phyloP scores from a whole-genome alignment of 768 basidiomycete species.

The Lentinula raphanica region DNA sequence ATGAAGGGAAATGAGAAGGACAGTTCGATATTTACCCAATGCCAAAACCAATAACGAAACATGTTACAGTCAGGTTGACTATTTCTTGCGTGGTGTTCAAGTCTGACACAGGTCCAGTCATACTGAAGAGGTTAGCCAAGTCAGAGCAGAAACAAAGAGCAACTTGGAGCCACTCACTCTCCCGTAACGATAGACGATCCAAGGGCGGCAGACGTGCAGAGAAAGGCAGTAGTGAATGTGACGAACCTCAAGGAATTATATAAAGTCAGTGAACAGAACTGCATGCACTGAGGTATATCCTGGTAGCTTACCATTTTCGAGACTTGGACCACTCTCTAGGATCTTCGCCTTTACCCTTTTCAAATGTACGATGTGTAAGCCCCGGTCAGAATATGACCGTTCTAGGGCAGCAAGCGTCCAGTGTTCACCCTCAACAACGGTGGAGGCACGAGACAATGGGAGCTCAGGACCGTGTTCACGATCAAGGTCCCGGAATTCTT shows the following conservation, averaged over 20 bases:
- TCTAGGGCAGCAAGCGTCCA: conserved; percentile 6
- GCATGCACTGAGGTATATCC: neutral
- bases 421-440: neutral
- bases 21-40: conserved; percentile 25
- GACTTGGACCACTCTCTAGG: conserved; percentile 28
- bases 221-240: conserved; percentile 27
- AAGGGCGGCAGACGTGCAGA: conserved; percentile 33
- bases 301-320: conserved; percentile 32
- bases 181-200: conserved; percentile 37
- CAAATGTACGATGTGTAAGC: conserved; percentile 16
- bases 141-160: neutral
- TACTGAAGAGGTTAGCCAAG: conserved; percentile 15
- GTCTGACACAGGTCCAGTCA: conserved; percentile 26
- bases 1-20: conserved; percentile 14
- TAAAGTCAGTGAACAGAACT: no score
- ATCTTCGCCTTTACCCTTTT: conserved; percentile 26
- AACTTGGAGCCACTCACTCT: conserved; percentile 25
- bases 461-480: conserved; percentile 7
- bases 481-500: conserved; percentile 13
- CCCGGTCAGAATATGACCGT: conserved; percentile 10
- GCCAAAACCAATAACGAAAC: conserved; percentile 39
- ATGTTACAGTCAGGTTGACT: conserved; percentile 36
- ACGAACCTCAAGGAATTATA: conserved; percentile 29
- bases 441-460: neutral
- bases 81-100: conserved; percentile 30